Base-by-base conservation (phyloP, 176 grass and related monocot species). In the Musa beccarii region DNA sequence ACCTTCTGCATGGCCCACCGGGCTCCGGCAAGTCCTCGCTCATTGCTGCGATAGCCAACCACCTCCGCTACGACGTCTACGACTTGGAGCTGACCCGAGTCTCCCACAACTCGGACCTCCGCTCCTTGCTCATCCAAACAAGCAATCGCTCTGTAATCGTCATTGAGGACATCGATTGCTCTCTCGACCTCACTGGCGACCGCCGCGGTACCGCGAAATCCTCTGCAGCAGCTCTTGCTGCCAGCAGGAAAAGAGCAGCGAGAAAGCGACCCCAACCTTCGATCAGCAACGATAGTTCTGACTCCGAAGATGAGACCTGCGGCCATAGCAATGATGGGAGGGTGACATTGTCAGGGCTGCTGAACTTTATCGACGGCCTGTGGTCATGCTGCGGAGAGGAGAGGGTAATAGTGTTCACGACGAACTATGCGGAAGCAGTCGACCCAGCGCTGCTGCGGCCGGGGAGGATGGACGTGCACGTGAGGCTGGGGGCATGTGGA, bases 381-480 rank as follows among this genome's bases (percentile, higher is more conserved):
- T 99, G 95, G 95, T 99, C 90, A 72, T 92, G 95, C 86, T 99
- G 95, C 82, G 88, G 95, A 26, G 95, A 99, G 84, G 95, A 99
- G 78, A 87, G 84, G 57, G 75, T 92, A 63, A 94, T 94, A 71
- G 90, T 99, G 50, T 99, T 99, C 86, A 99, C 90, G 50, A 94
- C 95, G 59, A 99, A 99, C 83, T 88, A 94, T 81, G 90, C 88
- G 71, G 88, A 94, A 63, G 88, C 86, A 50, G 86, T 99, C 79
- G 95, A 99, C 80, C 84, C 90, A 6, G 95, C 90, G 59, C 69
- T 99, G 78, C 84, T 99, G 29, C 90, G 95, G 16, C 82, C 90
- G 9, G 95, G 90, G 11, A 78, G 95, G 78, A 99, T 94, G 95
- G 95, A 99, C 89, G 88, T 99, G 59, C 90, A 94, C 84, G 88